A percentile compares a stretch with the other conserved stretches of the same genome.
phyloP scores from a whole-genome alignment of 768 basidiomycete species.

The Agrocybe pediades region DNA sequence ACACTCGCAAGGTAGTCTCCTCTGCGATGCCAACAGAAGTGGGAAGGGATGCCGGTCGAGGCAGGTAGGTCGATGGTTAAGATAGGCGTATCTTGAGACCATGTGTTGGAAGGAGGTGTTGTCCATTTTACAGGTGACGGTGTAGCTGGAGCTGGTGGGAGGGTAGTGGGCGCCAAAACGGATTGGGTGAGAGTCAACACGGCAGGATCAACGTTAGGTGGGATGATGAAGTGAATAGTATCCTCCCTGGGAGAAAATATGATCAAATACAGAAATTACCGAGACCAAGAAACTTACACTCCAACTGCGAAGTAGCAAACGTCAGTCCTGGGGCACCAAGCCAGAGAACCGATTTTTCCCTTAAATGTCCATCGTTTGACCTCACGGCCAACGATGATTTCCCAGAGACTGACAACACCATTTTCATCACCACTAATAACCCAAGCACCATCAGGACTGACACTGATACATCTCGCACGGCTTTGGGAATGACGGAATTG shows the following conservation, averaged over 20 bases:
- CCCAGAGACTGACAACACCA: conserved; percentile 89
- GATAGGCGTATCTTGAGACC: conserved; percentile 55
- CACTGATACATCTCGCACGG: conserved; percentile 71
- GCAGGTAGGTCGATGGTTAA: conserved; percentile 64
- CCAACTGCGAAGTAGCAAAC: conserved; percentile 78
- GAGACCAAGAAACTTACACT: conserved; percentile 55
- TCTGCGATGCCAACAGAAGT: conserved; percentile 89
- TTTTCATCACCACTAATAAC: conserved; percentile 88
- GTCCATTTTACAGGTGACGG: conserved; percentile 76
- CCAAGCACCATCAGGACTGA: conserved; percentile 92
- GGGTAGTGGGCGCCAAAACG: conserved; percentile 62
- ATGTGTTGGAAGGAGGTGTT: conserved; percentile 44
- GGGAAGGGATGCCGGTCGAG: conserved; percentile 71
- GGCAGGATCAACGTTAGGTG: conserved; percentile 70
- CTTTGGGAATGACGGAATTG: conserved; percentile 66
- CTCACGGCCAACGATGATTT: conserved; percentile 85
- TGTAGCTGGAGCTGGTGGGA: conserved; percentile 55
- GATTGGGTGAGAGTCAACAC: conserved; percentile 60
- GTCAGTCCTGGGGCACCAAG: conserved; percentile 93
- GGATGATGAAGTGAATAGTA: conserved; percentile 75
- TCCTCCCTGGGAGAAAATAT: conserved; percentile 63
- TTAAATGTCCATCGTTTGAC: conserved; percentile 86
- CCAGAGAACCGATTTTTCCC: conserved; percentile 77
- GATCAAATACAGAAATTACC: conserved; percentile 8
- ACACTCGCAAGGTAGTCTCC: conserved; percentile 97